Evolutionary conservation across 1,284 basidiomycete genomes (phyloP).

Genomic region (Leucocoprinus gongylophorus): DNA sequence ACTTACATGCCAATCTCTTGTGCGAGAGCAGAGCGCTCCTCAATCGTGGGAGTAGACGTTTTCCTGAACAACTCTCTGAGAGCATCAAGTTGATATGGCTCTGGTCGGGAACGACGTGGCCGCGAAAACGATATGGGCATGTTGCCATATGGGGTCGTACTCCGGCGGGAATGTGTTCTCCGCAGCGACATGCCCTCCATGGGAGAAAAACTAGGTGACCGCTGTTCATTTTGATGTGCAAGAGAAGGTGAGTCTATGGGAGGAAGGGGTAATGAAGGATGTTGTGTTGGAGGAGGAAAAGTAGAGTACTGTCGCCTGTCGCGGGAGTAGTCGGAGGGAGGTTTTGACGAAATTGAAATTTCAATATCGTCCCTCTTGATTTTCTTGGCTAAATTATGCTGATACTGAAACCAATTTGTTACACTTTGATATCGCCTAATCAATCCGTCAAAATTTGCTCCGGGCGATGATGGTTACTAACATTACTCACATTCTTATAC

Average conservation of each 20-base stretch:
- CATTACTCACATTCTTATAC: constrained; percentile 62
- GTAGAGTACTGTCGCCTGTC: constrained; percentile 39
- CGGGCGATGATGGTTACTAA: constrained; percentile 19
- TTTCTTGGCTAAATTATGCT: constrained; percentile 67
- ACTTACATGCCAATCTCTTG: constrained; percentile 66
- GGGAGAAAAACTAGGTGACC: constrained; percentile 31
- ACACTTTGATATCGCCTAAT: constrained; percentile 67
- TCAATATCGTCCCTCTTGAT: constrained; percentile 47
- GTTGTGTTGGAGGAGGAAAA: constrained; percentile 41
- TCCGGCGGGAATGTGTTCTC: constrained; percentile 35
- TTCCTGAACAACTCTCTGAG: constrained; percentile 60
- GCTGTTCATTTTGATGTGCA: constrained; percentile 22
- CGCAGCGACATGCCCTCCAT: constrained; percentile 33
- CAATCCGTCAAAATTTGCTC: constrained; percentile 19
- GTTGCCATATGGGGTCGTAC: constrained; percentile 41
- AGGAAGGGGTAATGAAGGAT: constrained; percentile 34
- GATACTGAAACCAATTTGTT: constrained; percentile 80
- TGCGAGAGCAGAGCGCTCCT: constrained; percentile 65
- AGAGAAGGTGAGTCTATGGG: constrained; percentile 24
- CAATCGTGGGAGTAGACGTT: constrained; percentile 70
- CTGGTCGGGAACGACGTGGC: constrained; percentile 65
- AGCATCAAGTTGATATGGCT: constrained; percentile 66
- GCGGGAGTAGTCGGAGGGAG: constrained; percentile 28
- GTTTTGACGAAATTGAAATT: constrained; percentile 20
- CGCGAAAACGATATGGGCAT: constrained; percentile 32